Evolutionary conservation across 179 eudicot species (phyloP).

Genomic region (Amaranthus tricolor): DNA sequence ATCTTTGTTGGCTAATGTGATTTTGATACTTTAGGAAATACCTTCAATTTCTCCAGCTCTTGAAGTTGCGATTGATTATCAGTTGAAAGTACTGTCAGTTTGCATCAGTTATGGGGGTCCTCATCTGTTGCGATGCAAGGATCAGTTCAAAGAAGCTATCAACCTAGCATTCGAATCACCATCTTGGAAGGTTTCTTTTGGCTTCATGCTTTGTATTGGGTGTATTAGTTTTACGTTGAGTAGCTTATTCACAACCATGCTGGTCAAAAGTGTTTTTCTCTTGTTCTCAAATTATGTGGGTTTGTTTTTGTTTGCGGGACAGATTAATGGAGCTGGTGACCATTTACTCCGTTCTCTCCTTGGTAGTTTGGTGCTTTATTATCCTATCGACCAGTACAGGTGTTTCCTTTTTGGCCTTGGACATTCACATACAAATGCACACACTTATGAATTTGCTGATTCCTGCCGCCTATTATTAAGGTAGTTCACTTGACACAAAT

Average conservation of each 20-base stretch:
- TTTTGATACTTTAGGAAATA: constrained; percentile 50
- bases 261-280: neutral
- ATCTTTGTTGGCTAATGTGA: constrained; percentile 3
- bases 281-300: constrained; percentile 11
- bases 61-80: constrained; percentile 85
- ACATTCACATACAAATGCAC: neutral
- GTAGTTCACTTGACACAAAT: constrained; percentile 13
- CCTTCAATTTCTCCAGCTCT: constrained; percentile 87
- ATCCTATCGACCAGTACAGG: constrained; percentile 97
- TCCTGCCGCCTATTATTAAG: constrained; percentile 4
- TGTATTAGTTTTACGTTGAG: constrained; percentile 2
- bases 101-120: constrained; percentile 92
- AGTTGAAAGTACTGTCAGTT: constrained; percentile 85
- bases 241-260: neutral
- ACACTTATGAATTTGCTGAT: neutral
- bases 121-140: constrained; percentile 61
- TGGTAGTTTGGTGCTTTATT: constrained; percentile 87
- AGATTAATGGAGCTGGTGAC: constrained; percentile 98
- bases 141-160: constrained; percentile 78
- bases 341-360: constrained; percentile 92
- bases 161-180: constrained; percentile 79
- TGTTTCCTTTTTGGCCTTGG: constrained; percentile 26
- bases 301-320: constrained; percentile 30
- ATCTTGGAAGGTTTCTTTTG: constrained; percentile 85
- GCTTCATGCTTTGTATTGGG: neutral